phyloP scores from a whole-genome alignment of 2,329 filamentous ascomycete species.

The Proliferodiscus dingleyae region DNA sequence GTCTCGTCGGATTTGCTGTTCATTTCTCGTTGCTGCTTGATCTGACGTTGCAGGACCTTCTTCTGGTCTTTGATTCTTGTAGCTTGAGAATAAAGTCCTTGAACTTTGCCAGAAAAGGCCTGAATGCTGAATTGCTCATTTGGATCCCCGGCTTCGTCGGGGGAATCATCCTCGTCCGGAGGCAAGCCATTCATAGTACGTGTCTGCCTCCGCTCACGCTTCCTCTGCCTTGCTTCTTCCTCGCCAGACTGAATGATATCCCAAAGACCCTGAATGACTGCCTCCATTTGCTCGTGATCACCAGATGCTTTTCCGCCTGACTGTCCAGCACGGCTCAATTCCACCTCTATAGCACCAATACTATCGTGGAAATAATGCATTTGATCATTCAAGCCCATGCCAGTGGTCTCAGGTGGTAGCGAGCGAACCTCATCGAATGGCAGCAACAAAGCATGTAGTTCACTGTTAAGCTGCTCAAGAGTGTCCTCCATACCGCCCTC shows the following conservation, averaged over 20 bases:
- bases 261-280: constrained; percentile 47
- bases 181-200: constrained; percentile 52
- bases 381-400: constrained; percentile 60
- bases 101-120: constrained; percentile 74
- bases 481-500: constrained; percentile 41
- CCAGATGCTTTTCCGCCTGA: constrained; percentile 15
- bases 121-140: constrained; percentile 65
- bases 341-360: constrained; percentile 44
- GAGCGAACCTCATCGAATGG: constrained; percentile 45
- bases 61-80: constrained; percentile 81
- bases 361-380: constrained; percentile 62
- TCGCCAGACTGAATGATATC: constrained; percentile 46
- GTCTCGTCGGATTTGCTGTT: constrained; percentile 80
- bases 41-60: constrained; percentile 80
- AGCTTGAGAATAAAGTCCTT: constrained; percentile 73
- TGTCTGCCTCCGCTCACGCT: constrained; percentile 47
- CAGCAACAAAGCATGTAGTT: constrained; percentile 55
- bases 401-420: constrained; percentile 53
- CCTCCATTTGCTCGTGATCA: constrained; percentile 49
- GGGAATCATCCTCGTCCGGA: constrained; percentile 56
- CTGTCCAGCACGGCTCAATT: constrained; percentile 22
- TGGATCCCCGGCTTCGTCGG: constrained; percentile 53
- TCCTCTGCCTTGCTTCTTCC: constrained; percentile 49
- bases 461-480: constrained; percentile 59
- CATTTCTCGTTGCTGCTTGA: constrained; percentile 90